A percentile compares a stretch with the other conserved stretches of the same genome.
These are phyloP conservation scores for Rhodotorula sp. DNA, from an alignment of 1,284 basidiomycete species.

Conservation along the genomic window DNA sequence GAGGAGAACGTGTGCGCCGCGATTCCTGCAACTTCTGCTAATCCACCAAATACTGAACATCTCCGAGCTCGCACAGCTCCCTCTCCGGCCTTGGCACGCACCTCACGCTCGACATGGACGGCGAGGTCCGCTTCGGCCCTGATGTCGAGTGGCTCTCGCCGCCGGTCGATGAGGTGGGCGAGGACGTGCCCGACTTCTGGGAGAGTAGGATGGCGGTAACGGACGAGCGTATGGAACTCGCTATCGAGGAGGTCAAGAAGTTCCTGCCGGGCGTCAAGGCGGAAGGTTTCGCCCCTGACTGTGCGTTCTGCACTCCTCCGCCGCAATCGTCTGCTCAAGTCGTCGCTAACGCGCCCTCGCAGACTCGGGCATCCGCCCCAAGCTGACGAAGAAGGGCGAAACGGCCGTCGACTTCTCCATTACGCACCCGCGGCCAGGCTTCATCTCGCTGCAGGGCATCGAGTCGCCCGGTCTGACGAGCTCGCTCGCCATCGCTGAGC, in stretches of 20 bases:
- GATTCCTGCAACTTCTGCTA: not conserved
- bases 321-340: not conserved
- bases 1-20: slow-evolving; percentile 49
- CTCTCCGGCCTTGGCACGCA: slow-evolving; percentile 79
- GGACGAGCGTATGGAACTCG: slow-evolving; percentile 66
- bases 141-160: slow-evolving; percentile 83
- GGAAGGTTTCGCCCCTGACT: slow-evolving; percentile 77
- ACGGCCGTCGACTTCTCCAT: slow-evolving; percentile 81
- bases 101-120: slow-evolving; percentile 78
- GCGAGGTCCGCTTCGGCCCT: slow-evolving; percentile 88
- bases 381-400: slow-evolving; percentile 70
- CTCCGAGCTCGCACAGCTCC: slow-evolving; percentile 13
- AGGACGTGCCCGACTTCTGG: slow-evolving; percentile 73
- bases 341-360: not conserved
- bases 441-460: slow-evolving; percentile 69
- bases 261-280: slow-evolving; percentile 74
- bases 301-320: slow-evolving; percentile 32
- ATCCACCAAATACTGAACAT: too few relatives aligned
- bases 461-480: slow-evolving; percentile 59
- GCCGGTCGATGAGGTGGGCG: slow-evolving; percentile 49
- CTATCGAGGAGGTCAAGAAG: slow-evolving; percentile 58
- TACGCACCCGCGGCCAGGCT: slow-evolving; percentile 53
- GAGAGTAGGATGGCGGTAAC: slow-evolving; percentile 59
- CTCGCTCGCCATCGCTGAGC: slow-evolving; percentile 56
- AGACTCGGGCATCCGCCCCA: slow-evolving; percentile 85